Evolutionary conservation across 495 filamentous ascomycete species (phyloP).

Genomic region (Xylona heveae): DNA sequence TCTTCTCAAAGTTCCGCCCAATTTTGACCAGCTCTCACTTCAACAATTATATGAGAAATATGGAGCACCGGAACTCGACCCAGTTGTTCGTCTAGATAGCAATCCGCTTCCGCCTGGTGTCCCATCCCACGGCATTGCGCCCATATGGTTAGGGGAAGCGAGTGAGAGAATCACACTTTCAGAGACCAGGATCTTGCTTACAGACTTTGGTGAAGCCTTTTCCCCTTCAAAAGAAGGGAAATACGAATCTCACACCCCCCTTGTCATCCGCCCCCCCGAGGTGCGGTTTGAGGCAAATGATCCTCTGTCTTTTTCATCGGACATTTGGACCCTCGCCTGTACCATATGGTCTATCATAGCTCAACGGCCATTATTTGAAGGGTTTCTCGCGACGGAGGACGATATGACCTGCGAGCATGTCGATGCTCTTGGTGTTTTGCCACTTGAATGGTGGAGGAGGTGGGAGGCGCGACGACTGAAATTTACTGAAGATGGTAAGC

Average conservation of each 20-base stretch:
- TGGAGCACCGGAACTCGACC: conserved; percentile 10
- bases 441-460: conserved; percentile 10
- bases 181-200: too few relatives aligned
- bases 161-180: too few relatives aligned
- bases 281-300: conserved; percentile 13
- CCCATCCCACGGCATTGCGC: conserved; percentile 8
- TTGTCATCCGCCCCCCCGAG: conserved; percentile 14
- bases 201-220: too few relatives aligned
- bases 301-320: conserved; percentile 15
- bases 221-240: conserved; percentile 6
- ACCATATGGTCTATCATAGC: too few relatives aligned
- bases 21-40: conserved; percentile 10
- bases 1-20: conserved; percentile 9
- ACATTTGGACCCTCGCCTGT: conserved; percentile 20
- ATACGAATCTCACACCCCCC: conserved; percentile 14
- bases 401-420: too few relatives aligned
- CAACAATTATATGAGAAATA: conserved; percentile 13
- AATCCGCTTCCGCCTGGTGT: conserved; percentile 11
- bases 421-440: too few relatives aligned
- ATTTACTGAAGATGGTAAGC: conserved; percentile 11
- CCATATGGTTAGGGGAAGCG: conserved; percentile 15
- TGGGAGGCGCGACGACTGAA: conserved; percentile 9
- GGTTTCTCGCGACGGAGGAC: too few relatives aligned
- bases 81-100: conserved; percentile 11
- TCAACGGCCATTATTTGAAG: too few relatives aligned